Evolutionary conservation across 352 stramenopile genomes (phyloP), one percentile per base, ranked within the genome.

Genomic region (Pythium apleroticum): DNA sequence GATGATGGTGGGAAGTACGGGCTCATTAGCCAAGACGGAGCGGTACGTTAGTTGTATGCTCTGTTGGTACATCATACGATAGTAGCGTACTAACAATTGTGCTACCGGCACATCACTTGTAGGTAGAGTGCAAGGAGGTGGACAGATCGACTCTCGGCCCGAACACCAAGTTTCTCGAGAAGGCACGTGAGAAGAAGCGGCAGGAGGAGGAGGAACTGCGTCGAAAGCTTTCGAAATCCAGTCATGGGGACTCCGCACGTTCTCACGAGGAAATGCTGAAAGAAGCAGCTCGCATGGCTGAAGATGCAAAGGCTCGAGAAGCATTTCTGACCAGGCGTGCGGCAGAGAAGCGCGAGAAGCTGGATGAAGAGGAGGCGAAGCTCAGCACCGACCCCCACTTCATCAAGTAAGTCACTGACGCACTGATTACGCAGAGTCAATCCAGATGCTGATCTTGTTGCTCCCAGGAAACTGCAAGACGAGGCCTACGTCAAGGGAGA

Each of bases 121-220:
- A 87, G 78, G 54, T 82, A 19, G 73, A 89, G 66, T 88, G 74
- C 37, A 88, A 86, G 37, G 73, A 96, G 48, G 68, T 96, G 12
- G 86, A 96, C 70, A 87, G 72, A 58, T 72, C 81, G 12, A 90
- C 84, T 8, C 71, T 96, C 4, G 86, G 87, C n/a, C 88, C 88
- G 0, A 94, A 88, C 52, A 74, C 71, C 1, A 93, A 93, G 63
- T 86, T 89, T 22, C 49, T 96, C 8, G 83, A 77, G 28, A 84
- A 89, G 49, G 86, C 85, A 24, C 80, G 82, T 39, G 83, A 93
- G 45, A 80, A 78, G 10, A 85, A 86, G 46, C 77, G 78, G 1
- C 72, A 80, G 17, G 84, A 93, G 20, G 83, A 92, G 62, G 80
- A 88, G 57, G 86, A 91, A 14, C 73, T 84, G n/a, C 74, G 65